Conservation (phyloP, 2,329 filamentous ascomycete genomes). For the Botrytis paeoniae region DNA sequence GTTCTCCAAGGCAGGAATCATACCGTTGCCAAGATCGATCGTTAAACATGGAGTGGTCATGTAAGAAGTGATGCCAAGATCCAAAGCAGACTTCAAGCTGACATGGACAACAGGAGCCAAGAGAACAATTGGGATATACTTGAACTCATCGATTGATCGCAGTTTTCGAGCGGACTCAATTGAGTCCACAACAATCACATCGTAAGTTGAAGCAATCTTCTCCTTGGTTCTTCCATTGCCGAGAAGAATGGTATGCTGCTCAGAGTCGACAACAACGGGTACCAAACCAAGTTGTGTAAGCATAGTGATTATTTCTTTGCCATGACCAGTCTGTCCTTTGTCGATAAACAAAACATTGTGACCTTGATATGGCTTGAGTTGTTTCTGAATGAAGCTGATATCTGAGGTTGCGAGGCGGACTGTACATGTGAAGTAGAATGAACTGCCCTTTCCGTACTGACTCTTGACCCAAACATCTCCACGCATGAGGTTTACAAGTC, state of each 20-base stretch:
- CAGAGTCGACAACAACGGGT: slow-evolving; percentile 81
- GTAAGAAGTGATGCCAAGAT: slow-evolving; percentile 96
- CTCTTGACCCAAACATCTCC: slow-evolving; percentile 96
- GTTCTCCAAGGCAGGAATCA: slow-evolving; percentile 93
- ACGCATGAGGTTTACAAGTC: slow-evolving; percentile 92
- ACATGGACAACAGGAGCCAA: slow-evolving; percentile 86
- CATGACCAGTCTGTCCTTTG: slow-evolving; percentile 76
- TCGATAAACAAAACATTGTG: slow-evolving; percentile 95
- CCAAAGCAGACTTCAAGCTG: slow-evolving; percentile 87
- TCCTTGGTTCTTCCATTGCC: slow-evolving; percentile 47
- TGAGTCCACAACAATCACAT: slow-evolving; percentile 94
- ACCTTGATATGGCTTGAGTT: slow-evolving; percentile 84
- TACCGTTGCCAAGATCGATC: slow-evolving; percentile 92
- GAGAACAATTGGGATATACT: slow-evolving; percentile 94
- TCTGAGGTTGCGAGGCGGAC: slow-evolving; percentile 82
- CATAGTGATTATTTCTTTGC: slow-evolving; percentile 74
- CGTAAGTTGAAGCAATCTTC: slow-evolving; percentile 56
- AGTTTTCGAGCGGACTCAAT: slow-evolving; percentile 85
- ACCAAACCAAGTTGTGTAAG: slow-evolving; percentile 74
- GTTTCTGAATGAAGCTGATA: slow-evolving; percentile 72
- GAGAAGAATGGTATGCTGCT: slow-evolving; percentile 58
- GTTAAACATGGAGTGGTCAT: slow-evolving; percentile 96
- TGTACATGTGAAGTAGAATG: slow-evolving; percentile 94
- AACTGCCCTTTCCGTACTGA: slow-evolving; percentile 84
- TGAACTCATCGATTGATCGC: slow-evolving; percentile 88